These are phyloP conservation scores for Bruguiera sexangula DNA, from an alignment of 345 rosid genomes.

Conservation along the genomic window DNA sequence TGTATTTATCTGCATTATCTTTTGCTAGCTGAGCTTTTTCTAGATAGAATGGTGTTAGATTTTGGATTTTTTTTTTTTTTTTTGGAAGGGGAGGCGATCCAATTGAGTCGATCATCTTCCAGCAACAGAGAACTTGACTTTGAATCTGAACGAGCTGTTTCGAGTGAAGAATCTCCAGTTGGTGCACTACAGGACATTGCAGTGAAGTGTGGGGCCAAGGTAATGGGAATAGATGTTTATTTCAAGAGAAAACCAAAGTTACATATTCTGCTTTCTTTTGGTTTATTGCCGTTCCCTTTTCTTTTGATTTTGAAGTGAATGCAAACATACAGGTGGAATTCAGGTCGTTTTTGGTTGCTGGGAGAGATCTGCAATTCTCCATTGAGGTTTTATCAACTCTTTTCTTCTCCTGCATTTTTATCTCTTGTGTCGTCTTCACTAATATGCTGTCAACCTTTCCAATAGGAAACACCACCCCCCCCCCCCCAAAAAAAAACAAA, in stretches of 20 bases:
- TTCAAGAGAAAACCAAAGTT: slow-evolving; percentile 4
- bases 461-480: not conserved
- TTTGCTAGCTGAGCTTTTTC: too few relatives aligned
- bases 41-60: slow-evolving; percentile 9
- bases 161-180: slow-evolving; percentile 56
- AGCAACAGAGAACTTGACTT: slow-evolving; percentile 64
- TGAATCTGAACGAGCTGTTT: slow-evolving; percentile 53
- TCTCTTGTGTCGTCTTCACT: not conserved
- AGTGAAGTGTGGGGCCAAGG: slow-evolving; percentile 83
- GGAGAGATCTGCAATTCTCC: slow-evolving; percentile 70
- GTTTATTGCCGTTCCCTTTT: not conserved
- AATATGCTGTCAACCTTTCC: not conserved
- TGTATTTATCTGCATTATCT: not conserved
- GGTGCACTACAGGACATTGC: slow-evolving; percentile 73
- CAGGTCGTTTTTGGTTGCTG: slow-evolving; percentile 54
- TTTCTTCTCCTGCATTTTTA: slow-evolving; percentile 13
- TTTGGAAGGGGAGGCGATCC: slow-evolving; percentile 55
- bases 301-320: slow-evolving; percentile 11
- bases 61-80: slow-evolving; percentile 22
- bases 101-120: slow-evolving; percentile 53
- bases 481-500: too few relatives aligned
- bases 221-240: slow-evolving; percentile 18
- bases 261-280: not conserved
- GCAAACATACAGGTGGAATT: slow-evolving; percentile 74
- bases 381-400: slow-evolving; percentile 57